A percentile compares a stretch with the other conserved stretches of the same genome.
Evolutionary conservation across 441 rosid species (phyloP).

Genomic region (Brassica balearica): DNA sequence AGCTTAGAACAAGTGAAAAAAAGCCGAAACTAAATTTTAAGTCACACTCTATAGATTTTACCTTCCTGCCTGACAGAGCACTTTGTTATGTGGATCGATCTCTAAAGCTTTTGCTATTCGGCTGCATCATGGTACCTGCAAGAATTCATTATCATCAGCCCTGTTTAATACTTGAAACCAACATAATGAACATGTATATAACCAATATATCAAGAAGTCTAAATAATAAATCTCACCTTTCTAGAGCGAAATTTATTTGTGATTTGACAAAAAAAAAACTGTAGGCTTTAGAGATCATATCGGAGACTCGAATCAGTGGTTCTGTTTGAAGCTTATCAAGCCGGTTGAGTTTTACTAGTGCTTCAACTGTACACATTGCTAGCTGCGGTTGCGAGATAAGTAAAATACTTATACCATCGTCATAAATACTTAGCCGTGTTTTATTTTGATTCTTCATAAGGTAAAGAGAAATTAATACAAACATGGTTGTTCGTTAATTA

Average conservation of each 20-base stretch:
- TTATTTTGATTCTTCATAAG: not conserved
- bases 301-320: not conserved
- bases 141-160: not conserved
- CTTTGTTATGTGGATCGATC: constrained; percentile 4
- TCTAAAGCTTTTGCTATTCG: not conserved
- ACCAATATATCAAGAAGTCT: not conserved
- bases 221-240: not conserved
- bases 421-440: not conserved
- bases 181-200: not conserved
- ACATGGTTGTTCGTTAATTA: not conserved
- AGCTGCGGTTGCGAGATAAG: not conserved
- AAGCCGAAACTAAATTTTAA: not conserved
- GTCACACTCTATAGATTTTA: not conserved
- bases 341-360: not conserved
- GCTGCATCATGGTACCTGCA: constrained; percentile 12
- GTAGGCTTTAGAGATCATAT: not conserved
- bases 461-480: not conserved
- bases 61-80: not conserved
- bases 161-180: not conserved
- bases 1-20: not conserved
- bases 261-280: not conserved
- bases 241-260: not conserved
- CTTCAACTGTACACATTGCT: not conserved
- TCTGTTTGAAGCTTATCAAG: not conserved
- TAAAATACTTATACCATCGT: not conserved